phyloP scores from a whole-genome alignment of 345 rosid genomes.

The Eucalyptus camaldulensis region DNA sequence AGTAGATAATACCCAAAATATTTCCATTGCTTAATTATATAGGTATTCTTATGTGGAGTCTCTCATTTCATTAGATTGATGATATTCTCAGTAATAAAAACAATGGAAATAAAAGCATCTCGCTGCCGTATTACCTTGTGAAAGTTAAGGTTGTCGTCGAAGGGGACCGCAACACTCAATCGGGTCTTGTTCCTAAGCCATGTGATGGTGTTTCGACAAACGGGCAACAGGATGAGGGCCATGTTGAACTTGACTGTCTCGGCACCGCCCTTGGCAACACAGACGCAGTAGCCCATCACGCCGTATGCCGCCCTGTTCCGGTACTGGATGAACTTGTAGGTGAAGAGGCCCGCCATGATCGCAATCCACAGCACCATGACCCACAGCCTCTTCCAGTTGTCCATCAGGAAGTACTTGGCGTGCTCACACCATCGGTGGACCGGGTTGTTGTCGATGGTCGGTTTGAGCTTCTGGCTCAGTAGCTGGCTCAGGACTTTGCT shows the following conservation, averaged over 20 bases:
- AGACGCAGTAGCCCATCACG: slow-evolving; percentile 87
- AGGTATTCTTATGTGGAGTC: not conserved
- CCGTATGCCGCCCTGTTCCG: slow-evolving; percentile 27
- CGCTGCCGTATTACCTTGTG: slow-evolving; percentile 20
- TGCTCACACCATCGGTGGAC: slow-evolving; percentile 21
- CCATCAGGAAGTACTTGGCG: slow-evolving; percentile 52
- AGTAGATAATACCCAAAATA: not conserved
- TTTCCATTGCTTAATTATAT: not conserved
- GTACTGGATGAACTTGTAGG: slow-evolving; percentile 67
- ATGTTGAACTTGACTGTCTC: slow-evolving; percentile 84
- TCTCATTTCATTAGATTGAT: not conserved
- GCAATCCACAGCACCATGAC: slow-evolving; percentile 66
- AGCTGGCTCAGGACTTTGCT: slow-evolving; percentile 64
- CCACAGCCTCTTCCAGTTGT: slow-evolving; percentile 85
- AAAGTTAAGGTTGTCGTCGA: slow-evolving; percentile 80
- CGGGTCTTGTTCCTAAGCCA: slow-evolving; percentile 89
- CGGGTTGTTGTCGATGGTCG: slow-evolving; percentile 52
- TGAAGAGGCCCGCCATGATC: slow-evolving; percentile 42
- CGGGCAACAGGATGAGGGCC: slow-evolving; percentile 74
- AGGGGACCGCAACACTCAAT: slow-evolving; percentile 57
- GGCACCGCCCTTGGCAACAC: slow-evolving; percentile 80
- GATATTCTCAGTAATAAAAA: not conserved
- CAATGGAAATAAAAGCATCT: not conserved
- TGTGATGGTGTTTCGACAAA: slow-evolving; percentile 80
- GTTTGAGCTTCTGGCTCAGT: slow-evolving; percentile 73